A percentile compares a stretch with the other conserved stretches of the same genome.
These are phyloP conservation scores for Leishmania braziliensis DNA, from an alignment of 208 protist species.

Conservation along the genomic window DNA sequence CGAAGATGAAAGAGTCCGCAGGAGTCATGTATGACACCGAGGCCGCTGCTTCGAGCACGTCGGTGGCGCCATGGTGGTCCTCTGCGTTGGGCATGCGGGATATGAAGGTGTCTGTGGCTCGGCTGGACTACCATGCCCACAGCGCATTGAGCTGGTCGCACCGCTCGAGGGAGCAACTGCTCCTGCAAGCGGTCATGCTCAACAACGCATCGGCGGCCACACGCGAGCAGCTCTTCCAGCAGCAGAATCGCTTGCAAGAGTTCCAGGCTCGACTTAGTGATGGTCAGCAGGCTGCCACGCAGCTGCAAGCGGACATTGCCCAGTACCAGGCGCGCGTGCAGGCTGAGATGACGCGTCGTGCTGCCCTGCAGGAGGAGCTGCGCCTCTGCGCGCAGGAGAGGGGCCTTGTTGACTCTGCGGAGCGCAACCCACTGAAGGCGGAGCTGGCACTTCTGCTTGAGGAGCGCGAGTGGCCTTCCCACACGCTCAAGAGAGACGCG, in stretches of 20 bases:
- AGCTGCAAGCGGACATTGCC: constrained; percentile 37
- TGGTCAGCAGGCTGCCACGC: constrained; percentile 13
- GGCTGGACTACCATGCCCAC: constrained; percentile 75
- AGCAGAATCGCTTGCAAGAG: constrained; percentile 52
- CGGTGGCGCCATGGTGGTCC: constrained; percentile 60
- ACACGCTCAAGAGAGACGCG: constrained; percentile 34
- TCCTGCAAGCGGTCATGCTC: constrained; percentile 54
- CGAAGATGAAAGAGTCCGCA: constrained; percentile 27
- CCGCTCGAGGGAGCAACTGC: constrained; percentile 61
- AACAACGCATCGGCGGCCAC: constrained; percentile 52
- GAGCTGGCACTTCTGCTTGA: constrained; percentile 61
- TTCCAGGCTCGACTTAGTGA: constrained; percentile 38
- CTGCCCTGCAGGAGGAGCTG: constrained; percentile 51
- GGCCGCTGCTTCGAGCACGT: constrained; percentile 27
- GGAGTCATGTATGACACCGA: constrained; percentile 25
- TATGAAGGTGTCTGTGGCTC: constrained; percentile 66
- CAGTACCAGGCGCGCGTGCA: constrained; percentile 40
- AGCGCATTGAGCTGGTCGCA: constrained; percentile 45
- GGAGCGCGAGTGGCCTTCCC: constrained; percentile 44
- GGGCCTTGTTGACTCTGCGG: constrained; percentile 22
- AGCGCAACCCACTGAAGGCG: constrained; percentile 40
- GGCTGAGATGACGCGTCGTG: constrained; percentile 31
- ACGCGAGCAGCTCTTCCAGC: constrained; percentile 51
- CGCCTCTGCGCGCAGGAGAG: constrained; percentile 23
- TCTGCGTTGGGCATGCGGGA: constrained; percentile 72